phyloP scores from a whole-genome alignment of 2,329 filamentous ascomycete genomes.

The Septoria linicola region DNA sequence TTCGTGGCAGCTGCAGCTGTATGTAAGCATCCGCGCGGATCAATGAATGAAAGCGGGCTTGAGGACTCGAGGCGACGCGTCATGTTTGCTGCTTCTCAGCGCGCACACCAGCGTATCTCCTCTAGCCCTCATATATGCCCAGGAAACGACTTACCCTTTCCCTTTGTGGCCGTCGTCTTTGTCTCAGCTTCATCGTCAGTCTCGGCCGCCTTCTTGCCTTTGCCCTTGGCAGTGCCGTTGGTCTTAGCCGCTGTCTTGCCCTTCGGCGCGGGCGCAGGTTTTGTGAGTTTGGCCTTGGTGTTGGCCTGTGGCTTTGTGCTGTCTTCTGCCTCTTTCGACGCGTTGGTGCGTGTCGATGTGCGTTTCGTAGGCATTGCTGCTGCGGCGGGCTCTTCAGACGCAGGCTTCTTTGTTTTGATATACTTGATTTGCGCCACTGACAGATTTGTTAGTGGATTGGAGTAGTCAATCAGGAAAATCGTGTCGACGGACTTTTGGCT shows the following conservation, averaged over 20 bases:
- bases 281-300: conserved; percentile 34
- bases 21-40: conserved; percentile 25
- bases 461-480: neutral
- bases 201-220: conserved; percentile 21
- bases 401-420: conserved; percentile 31
- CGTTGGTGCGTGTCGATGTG: conserved; percentile 19
- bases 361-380: conserved; percentile 27
- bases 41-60: conserved; percentile 17
- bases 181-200: conserved; percentile 19
- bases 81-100: conserved; percentile 17
- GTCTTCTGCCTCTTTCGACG: conserved; percentile 18
- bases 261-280: conserved; percentile 24
- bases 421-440: conserved; percentile 35
- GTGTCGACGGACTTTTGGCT: conserved; percentile 13
- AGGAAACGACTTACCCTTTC: conserved; percentile 21
- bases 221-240: conserved; percentile 29
- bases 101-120: neutral
- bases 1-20: conserved; percentile 24
- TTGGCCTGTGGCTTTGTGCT: conserved; percentile 30
- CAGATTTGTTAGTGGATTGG: neutral
- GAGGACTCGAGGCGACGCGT: conserved; percentile 5
- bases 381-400: conserved; percentile 18
- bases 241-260: conserved; percentile 31
- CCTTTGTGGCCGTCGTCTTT: conserved; percentile 24
- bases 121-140: neutral